Base-by-base conservation (phyloP, 140 eudicot species). In the Ambrosia hybrid region DNA sequence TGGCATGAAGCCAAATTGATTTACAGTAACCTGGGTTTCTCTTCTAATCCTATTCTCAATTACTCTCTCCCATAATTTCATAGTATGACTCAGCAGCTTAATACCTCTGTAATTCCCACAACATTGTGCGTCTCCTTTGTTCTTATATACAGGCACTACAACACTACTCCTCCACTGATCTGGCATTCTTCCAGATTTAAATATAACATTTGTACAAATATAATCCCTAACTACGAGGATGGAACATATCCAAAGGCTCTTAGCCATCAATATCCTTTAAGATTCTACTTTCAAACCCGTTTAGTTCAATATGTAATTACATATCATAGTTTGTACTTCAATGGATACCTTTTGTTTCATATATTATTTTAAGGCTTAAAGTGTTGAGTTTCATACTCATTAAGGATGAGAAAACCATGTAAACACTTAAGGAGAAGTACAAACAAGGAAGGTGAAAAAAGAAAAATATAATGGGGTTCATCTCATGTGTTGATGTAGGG, bases 391-490 rank as follows among this genome's bases (percentile, higher is more conserved):
- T 49, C 10, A 11, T 61, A 61, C 46, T 30, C 61, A n/a, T 68
- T 12, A 36, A 52, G 74, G 55, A 10, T 52, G 37, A 38, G 64
- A 53, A 68, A 70, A 55, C 65, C 38, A n/a, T 16, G 65, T 55
- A 55, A 70, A 70, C 53, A 57, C 56, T 71, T 55, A 70, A 53
- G 33, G 17, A 70, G 39, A 70, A 10, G 65, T 69, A 69, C 51
- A 55, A 37, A 55, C 2, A 70, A 6, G 49, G 73, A 16, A 71
- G 57, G 36, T 38, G 10, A 39, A 71, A 67, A 5, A 26, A 13
- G 33, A 51, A 68, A 51, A 67, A 70, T 56, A 41, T 55, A 37
- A 39, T 71, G 37, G 30, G 68, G 55, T 71, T 72, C 38, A 57
- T 43, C 68, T 58, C 68, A 45, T 72, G 11, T 72, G 68, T 46